A percentile compares a stretch with the other conserved stretches of the same genome.
Evolutionary conservation across 148 eudicot species (phyloP).

Genomic region (Rhododendron ferrugineum): DNA sequence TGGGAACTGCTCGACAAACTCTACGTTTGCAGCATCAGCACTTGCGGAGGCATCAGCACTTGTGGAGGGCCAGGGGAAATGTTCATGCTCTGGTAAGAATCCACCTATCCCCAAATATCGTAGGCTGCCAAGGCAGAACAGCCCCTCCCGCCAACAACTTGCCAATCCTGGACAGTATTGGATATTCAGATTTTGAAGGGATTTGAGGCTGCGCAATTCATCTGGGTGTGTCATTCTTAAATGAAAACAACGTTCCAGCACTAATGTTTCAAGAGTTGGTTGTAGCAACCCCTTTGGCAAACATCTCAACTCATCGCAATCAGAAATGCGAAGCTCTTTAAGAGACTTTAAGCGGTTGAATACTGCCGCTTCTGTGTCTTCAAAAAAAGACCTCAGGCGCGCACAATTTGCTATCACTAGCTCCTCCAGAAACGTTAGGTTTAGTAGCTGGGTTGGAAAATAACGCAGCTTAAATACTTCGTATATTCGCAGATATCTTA

Average conservation of each 20-base stretch:
- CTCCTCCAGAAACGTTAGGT: not conserved
- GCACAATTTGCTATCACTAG: rapidly evolving
- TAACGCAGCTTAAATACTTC: no score
- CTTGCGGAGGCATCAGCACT: no score
- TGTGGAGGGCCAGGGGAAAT: not conserved
- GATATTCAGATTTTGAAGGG: not conserved
- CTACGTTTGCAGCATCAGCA: not conserved
- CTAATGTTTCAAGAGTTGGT: not conserved
- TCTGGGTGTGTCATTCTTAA: not conserved
- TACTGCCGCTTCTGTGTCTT: not conserved
- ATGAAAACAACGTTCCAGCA: rapidly evolving
- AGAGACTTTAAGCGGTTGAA: not conserved
- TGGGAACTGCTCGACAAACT: not conserved
- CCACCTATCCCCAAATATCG: no score
- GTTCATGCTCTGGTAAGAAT: not conserved
- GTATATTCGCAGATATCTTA: no score
- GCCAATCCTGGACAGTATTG: rapidly evolving
- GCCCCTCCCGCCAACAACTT: not conserved
- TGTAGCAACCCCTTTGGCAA: not conserved
- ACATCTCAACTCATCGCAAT: not conserved
- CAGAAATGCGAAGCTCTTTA: not conserved
- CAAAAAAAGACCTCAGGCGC: not conserved
- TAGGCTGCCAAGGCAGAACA: not conserved
- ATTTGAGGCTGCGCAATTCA: not conserved
- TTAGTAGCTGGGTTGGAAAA: not conserved